These are phyloP conservation scores for Pyricularia pennisetigena DNA, from an alignment of 2,329 filamentous ascomycete genomes.

Conservation along the genomic window DNA sequence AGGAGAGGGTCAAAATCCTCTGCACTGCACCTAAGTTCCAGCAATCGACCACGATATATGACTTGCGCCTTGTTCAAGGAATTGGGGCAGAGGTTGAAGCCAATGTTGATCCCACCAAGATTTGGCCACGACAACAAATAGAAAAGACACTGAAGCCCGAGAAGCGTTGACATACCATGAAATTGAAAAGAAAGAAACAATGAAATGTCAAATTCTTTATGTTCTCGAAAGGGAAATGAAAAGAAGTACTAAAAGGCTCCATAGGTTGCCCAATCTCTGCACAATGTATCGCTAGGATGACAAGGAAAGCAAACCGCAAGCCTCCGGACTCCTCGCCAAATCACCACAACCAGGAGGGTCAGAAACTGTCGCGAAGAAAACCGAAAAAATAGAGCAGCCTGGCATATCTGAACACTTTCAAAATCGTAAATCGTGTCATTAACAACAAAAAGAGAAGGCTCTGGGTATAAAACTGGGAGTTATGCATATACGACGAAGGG, in stretches of 20 bases:
- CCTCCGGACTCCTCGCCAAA: slow-evolving; percentile 7
- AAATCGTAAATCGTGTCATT: slow-evolving; percentile 10
- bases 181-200: background rate
- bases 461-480: slow-evolving; percentile 2
- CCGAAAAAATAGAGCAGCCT: slow-evolving; percentile 1
- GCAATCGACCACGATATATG: background rate
- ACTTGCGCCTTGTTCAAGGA: background rate
- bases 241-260: background rate
- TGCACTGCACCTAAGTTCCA: background rate
- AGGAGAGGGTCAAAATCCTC: background rate
- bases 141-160: background rate
- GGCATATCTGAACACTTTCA: slow-evolving; percentile 1
- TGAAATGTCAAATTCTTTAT: background rate
- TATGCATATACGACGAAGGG: background rate
- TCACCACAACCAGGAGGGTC: background rate
- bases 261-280: background rate
- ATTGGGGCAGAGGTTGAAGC: background rate
- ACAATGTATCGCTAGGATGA: background rate
- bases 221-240: background rate
- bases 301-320: slow-evolving; percentile 3
- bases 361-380: background rate
- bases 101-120: background rate
- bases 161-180: background rate
- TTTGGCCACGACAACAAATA: background rate
- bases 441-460: slow-evolving; percentile 5